Evolutionary conservation across 2,329 filamentous ascomycete species (phyloP).

Genomic region (Pseudonectria foliicola): DNA sequence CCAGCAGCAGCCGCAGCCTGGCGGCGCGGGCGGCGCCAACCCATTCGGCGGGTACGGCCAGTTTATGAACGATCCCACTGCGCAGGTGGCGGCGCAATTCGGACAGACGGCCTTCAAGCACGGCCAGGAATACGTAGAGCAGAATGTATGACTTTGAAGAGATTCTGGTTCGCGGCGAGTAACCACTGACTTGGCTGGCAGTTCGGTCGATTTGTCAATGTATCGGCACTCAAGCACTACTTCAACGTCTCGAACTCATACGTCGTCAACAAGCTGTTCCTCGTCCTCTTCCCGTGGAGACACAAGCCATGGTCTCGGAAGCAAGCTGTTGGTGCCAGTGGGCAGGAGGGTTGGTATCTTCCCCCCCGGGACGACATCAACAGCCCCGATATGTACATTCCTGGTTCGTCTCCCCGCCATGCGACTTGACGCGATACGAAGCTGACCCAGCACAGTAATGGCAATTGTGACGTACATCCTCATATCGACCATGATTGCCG

Average conservation of each 20-base stretch:
- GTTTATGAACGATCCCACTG: conserved; percentile 93
- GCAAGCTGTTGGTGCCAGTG: conserved; percentile 63
- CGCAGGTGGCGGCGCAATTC: conserved; percentile 91
- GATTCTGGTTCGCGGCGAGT: background rate
- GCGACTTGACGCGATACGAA: background rate
- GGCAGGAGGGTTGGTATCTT: conserved; percentile 71
- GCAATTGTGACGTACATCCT: conserved; percentile 96
- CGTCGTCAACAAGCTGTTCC: conserved; percentile 83
- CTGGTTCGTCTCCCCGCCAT: conserved; percentile 36
- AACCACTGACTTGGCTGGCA: conserved; percentile 19
- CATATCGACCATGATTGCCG: conserved; percentile 82
- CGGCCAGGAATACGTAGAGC: conserved; percentile 89
- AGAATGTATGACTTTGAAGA: conserved; percentile 62
- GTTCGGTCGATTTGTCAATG: conserved; percentile 73
- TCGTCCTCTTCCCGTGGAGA: conserved; percentile 95
- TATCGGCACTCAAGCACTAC: conserved; percentile 93
- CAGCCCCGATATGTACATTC: conserved; percentile 99
- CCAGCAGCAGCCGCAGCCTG: conserved; percentile 45
- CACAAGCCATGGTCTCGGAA: conserved; percentile 97
- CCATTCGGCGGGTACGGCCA: conserved; percentile 71
- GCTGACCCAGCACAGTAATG: conserved; percentile 56
- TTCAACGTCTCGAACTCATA: conserved; percentile 99
- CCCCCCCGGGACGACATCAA: conserved; percentile 94
- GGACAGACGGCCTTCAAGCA: conserved; percentile 87
- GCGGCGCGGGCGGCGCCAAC: conserved; percentile 41